A percentile compares a stretch with the other conserved stretches of the same genome.
phyloP scores from a whole-genome alignment of 2,329 filamentous ascomycete species.

The Paecilomyces fulvus region DNA sequence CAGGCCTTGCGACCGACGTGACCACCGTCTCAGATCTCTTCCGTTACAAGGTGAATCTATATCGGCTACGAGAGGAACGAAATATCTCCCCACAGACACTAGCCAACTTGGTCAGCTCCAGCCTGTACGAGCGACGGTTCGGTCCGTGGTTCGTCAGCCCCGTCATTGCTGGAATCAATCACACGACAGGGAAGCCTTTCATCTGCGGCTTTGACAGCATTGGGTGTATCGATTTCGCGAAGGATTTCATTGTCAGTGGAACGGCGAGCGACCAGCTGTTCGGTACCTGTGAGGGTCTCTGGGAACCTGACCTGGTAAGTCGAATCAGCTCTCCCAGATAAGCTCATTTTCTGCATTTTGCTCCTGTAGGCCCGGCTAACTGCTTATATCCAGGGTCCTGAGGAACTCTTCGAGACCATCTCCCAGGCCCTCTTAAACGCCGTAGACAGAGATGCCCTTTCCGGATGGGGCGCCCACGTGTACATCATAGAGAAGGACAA shows the following conservation, averaged over 20 bases:
- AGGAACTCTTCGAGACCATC: conserved; percentile 96
- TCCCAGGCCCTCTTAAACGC: conserved; percentile 93
- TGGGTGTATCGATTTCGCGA: conserved; percentile 98
- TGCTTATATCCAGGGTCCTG: conserved; percentile 55
- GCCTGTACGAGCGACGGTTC: conserved; percentile 90
- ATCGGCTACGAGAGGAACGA: conserved; percentile 95
- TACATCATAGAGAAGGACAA: conserved; percentile 99
- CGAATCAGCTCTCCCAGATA: background rate
- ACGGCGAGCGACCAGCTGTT: conserved; percentile 97
- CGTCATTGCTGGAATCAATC: conserved; percentile 89
- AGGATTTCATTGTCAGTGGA: conserved; percentile 97
- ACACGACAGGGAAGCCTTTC: conserved; percentile 88
- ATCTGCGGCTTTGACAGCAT: conserved; percentile 99
- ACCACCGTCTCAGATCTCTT: conserved; percentile 91
- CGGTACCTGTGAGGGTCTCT: conserved; percentile 95
- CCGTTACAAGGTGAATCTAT: conserved; percentile 99
- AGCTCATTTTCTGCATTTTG: background rate
- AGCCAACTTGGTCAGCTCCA: conserved; percentile 86
- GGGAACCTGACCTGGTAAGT: conserved; percentile 92
- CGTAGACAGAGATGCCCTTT: conserved; percentile 91
- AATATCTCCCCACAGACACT: conserved; percentile 91
- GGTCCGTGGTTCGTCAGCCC: conserved; percentile 94
- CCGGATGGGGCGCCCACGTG: conserved; percentile 96
- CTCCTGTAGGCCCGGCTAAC: conserved; percentile 6
- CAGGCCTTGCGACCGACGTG: conserved; percentile 92